phyloP scores from a whole-genome alignment of 2,329 filamentous ascomycete species.

The Cladobotryum mycophilum region DNA sequence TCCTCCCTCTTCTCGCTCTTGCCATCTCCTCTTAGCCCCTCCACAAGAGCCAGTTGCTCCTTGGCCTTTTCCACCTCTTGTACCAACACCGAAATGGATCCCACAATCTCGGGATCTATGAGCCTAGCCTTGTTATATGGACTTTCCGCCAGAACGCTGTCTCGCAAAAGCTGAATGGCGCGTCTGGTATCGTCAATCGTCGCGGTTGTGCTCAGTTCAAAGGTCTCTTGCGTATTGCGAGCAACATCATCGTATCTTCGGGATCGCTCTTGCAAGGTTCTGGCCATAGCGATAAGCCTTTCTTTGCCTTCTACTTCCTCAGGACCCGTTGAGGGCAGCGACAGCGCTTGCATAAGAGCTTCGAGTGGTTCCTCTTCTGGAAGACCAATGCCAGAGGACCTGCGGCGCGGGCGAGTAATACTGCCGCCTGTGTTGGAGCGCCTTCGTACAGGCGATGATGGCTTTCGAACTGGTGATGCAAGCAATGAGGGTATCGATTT shows the following conservation, averaged over 20 bases:
- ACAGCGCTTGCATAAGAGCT: constrained; percentile 42
- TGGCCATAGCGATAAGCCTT: constrained; percentile 27
- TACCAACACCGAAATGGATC: constrained; percentile 40
- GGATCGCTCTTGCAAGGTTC: constrained; percentile 33
- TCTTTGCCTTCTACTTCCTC: constrained; percentile 21
- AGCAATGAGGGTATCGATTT: constrained; percentile 17
- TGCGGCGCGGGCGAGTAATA: constrained; percentile 23
- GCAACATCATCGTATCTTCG: constrained; percentile 39
- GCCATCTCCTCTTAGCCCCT: constrained; percentile 29
- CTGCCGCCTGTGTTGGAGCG: constrained; percentile 22
- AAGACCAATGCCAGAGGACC: constrained; percentile 28
- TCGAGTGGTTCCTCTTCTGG: constrained; percentile 36
- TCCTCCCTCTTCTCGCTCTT: constrained; percentile 45
- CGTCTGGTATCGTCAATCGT: constrained; percentile 42
- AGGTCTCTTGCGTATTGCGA: constrained; percentile 41
- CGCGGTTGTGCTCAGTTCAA: constrained; percentile 37
- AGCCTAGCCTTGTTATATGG: constrained; percentile 42
- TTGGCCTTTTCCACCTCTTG: constrained; percentile 39
- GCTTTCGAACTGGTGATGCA: constrained; percentile 30
- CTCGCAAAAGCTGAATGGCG: constrained; percentile 43
- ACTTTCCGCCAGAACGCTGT: constrained; percentile 49
- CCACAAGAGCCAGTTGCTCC: constrained; percentile 32
- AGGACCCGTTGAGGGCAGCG: constrained; percentile 33
- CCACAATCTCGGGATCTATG: constrained; percentile 47
- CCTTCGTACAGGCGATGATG: constrained; percentile 32